Base-by-base conservation (phyloP, 495 filamentous ascomycete genomes). In the Neurospora sublineolata region DNA sequence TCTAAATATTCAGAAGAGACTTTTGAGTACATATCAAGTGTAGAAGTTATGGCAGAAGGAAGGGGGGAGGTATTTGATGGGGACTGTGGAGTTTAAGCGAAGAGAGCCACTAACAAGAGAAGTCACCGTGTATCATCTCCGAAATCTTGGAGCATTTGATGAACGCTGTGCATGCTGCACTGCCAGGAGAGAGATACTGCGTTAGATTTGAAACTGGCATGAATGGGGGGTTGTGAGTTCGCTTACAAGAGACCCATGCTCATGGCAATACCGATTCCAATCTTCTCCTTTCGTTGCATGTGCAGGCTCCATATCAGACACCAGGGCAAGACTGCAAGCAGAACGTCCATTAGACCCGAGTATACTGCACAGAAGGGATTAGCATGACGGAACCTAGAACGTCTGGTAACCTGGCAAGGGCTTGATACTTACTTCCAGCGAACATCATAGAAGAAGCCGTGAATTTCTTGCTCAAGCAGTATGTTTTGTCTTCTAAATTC, bases 211-310 rank as follows among this genome's bases (percentile, higher is more conserved):
- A 2, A 72, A 41, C 33, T 46, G 44, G 36, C 4, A 52, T 18
- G n/a, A n/a, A n/a, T 1, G 11, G 14, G 10, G 44, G 12, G 30
- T 16, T 16, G 68, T 60, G 42, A 27, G 20, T 14, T 27, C 3
- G 75, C 82, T 68, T 70, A 83, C 81, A 82, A 80, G 16, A 82
- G 70, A 7, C 81, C 81, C 76, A 83, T 79, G 58, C 79, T 80
- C 81, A 83, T 83, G 5, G 79, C 81, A 23, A 82, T 6, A 14
- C 71, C 77, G 16, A 83, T 77, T 6, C 81, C 81, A 58, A 82
- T 69, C 75, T 79, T 80, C 73, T 82, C 81, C 37, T 78, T 78
- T 46, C 44, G 77, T 58, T 74, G 75, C 75, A 83, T 80, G 52
- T 79, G 75, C 36, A 80, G 72, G 8, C 69, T 74, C 76, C 77